phyloP scores from a whole-genome alignment of 352 stramenopile genomes.

The Pythium chondricola region DNA sequence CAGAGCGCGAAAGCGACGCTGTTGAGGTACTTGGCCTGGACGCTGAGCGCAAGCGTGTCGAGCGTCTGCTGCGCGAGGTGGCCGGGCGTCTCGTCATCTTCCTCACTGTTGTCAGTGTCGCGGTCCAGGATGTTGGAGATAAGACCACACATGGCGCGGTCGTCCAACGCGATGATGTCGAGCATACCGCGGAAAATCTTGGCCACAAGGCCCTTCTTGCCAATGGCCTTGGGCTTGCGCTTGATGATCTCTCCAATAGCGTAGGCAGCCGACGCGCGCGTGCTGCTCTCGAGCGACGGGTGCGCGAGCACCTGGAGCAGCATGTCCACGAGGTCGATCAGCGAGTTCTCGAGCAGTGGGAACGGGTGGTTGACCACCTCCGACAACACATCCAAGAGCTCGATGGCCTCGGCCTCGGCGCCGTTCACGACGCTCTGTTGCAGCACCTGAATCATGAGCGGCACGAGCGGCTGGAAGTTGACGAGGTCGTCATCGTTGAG shows the following conservation, averaged over 20 bases:
- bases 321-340: conserved; percentile 77
- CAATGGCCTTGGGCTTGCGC: conserved; percentile 86
- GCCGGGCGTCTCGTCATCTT: conserved; percentile 66
- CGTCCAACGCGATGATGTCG: conserved; percentile 72
- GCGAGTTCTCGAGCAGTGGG: conserved; percentile 75
- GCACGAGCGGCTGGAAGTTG: conserved; percentile 66
- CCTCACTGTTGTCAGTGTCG: conserved; percentile 49
- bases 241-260: conserved; percentile 84
- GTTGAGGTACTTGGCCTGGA: conserved; percentile 83
- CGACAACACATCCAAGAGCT: conserved; percentile 85
- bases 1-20: conserved; percentile 64
- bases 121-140: conserved; percentile 79
- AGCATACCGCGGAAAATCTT: conserved; percentile 87
- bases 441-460: conserved; percentile 81
- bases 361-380: conserved; percentile 82
- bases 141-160: conserved; percentile 72
- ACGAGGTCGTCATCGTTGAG: conserved; percentile 69
- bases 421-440: conserved; percentile 78
- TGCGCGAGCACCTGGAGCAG: conserved; percentile 78
- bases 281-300: conserved; percentile 70
- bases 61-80: conserved; percentile 83
- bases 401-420: conserved; percentile 71
- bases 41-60: conserved; percentile 72
- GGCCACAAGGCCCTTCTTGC: conserved; percentile 74
- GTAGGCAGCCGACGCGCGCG: conserved; percentile 73